Evolutionary conservation across 192 early-diverging fungal species (phyloP).

Genomic region (Phycomyces blakesleeanus): DNA sequence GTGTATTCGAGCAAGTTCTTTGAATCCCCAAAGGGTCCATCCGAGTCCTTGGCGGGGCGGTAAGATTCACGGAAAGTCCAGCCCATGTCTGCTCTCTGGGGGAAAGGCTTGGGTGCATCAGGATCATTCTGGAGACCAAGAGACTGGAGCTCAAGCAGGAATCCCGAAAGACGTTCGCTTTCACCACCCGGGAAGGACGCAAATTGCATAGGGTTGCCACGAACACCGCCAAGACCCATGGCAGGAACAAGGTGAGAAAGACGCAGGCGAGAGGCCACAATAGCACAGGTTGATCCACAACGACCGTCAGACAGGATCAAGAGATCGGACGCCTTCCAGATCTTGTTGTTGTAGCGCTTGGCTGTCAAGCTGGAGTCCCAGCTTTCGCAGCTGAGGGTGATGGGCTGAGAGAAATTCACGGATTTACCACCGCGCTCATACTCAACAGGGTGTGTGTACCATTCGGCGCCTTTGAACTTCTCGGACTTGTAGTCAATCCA

Average conservation of each 20-base stretch:
- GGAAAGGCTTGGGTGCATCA: conserved; percentile 32
- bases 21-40: conserved; percentile 10
- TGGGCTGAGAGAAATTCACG: conserved; percentile 27
- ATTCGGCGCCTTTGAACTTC: conserved; percentile 15
- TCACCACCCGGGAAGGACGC: conserved; percentile 40
- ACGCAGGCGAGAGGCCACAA: conserved; percentile 34
- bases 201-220: conserved; percentile 38
- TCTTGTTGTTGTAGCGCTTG: conserved; percentile 16
- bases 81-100: conserved; percentile 35
- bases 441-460: conserved; percentile 19
- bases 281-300: conserved; percentile 37
- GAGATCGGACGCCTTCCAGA: conserved; percentile 24
- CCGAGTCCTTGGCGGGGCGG: conserved; percentile 5
- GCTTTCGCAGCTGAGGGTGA: conserved; percentile 23
- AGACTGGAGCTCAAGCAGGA: conserved; percentile 24
- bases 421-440: conserved; percentile 23
- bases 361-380: conserved; percentile 19
- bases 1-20: conserved; percentile 29
- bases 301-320: conserved; percentile 36
- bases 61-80: conserved; percentile 38
- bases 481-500: conserved; percentile 31
- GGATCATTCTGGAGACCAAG: conserved; percentile 23
- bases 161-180: conserved; percentile 31
- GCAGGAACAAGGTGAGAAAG: conserved; percentile 29
- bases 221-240: conserved; percentile 33